phyloP scores from a whole-genome alignment of 345 rosid genomes.

The Citrus trifoliata region DNA sequence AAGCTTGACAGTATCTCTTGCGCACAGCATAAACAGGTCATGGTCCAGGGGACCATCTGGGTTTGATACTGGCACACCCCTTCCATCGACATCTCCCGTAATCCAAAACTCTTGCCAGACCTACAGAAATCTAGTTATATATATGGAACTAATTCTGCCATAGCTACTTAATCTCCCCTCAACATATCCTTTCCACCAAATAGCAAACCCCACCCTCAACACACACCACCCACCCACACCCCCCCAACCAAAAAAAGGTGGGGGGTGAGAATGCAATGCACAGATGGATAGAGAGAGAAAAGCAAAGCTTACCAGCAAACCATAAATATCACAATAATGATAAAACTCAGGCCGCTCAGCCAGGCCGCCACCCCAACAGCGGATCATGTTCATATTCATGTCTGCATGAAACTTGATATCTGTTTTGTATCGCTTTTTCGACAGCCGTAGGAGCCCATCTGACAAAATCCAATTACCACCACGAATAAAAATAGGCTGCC shows the following conservation, averaged over 20 bases:
- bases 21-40: slow-evolving; percentile 79
- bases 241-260: neutral
- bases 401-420: slow-evolving; percentile 97
- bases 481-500: slow-evolving; percentile 84
- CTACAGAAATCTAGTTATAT: slow-evolving; percentile 37
- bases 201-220: too few species aligned
- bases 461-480: slow-evolving; percentile 98
- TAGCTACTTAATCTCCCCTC: neutral
- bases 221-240: neutral
- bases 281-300: neutral
- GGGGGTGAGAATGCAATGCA: neutral
- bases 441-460: slow-evolving; percentile 83
- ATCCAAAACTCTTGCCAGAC: slow-evolving; percentile 99
- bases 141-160: neutral
- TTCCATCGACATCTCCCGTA: slow-evolving; percentile 98
- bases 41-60: slow-evolving; percentile 94
- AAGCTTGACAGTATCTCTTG: slow-evolving; percentile 92
- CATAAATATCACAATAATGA: slow-evolving; percentile 89
- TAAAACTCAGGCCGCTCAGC: slow-evolving; percentile 98
- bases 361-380: slow-evolving; percentile 98
- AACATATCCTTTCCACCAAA: neutral
- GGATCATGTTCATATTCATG: slow-evolving; percentile 97
- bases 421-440: slow-evolving; percentile 70
- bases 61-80: slow-evolving; percentile 89
- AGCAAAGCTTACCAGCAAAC: slow-evolving; percentile 62